Evolutionary conservation across 192 early-diverging fungal species (phyloP), one percentile per base, ranked within the genome.

Genomic region (Phlyctochytrium planicorne): DNA sequence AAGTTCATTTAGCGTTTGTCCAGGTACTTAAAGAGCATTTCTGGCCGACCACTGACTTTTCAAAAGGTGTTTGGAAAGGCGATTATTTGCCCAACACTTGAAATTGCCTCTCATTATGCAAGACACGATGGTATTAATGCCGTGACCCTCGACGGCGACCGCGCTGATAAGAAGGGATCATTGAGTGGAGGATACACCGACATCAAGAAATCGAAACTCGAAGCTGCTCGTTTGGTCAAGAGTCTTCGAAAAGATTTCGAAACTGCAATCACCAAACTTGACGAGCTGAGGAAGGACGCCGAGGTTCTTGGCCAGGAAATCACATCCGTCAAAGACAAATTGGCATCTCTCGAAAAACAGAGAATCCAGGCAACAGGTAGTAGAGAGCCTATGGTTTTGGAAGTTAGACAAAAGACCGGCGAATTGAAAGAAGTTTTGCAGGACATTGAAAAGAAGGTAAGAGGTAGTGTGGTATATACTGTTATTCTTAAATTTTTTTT

Each of bases 111-210:
- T 2, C 84, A 77, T 23, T 93, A 91, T 73, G 90, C 97, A 2
- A 85, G 89, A 60, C 80, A 77, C 50, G 88, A 91, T 66, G 82
- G 85, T 2, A 75, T 97, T 32, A 93, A 89, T 6, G 90, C 89
- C 0, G 94, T 98, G 12, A 98, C 97, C 1, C 71, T 95, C 24
- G 91, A 94, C 55, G 95, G 94, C 61, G 95, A 97, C 71, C 89
- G 91, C 36, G 92, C 94, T 2, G 97, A 96, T 64, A 81, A 91
- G 23, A 93, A 94, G 63, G 97, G 97, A 29, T 93, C 93, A 17
- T 81, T 98, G 29, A 91, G 89, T 35, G 97, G 97, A 69, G 97
- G 97, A 30, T 97, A 84, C 74, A 81, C 82, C 55, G 93, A 92
- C 72, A 82, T 78, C 29, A 80, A 86, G 24, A 77, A 82, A 27